These are phyloP conservation scores for Clarkia xantiana DNA, from an alignment of 345 rosid genomes.

Conservation along the genomic window DNA sequence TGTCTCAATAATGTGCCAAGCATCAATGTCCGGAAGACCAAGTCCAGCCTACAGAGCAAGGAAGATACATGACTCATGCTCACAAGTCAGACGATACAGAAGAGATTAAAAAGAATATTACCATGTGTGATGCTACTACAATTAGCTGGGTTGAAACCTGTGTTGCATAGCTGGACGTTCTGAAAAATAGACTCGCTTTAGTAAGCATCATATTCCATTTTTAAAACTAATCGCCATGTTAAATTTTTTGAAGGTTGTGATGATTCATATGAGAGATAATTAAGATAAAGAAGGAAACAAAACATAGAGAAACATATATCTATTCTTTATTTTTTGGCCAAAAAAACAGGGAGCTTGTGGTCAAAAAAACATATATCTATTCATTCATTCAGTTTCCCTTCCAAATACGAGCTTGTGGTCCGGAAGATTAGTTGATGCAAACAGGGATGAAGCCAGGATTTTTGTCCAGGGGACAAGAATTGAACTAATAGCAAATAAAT, in stretches of 20 bases:
- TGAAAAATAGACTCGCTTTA: conserved; percentile 8
- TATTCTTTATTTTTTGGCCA: no score
- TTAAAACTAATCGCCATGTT: not conserved
- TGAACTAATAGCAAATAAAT: no score
- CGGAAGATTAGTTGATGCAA: no score
- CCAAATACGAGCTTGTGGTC: no score
- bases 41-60: conserved; percentile 50
- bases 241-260: not conserved
- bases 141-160: conserved; percentile 71
- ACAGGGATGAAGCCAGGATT: no score
- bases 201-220: not conserved
- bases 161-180: conserved; percentile 78
- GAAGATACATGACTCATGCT: not conserved
- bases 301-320: no score
- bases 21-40: conserved; percentile 86
- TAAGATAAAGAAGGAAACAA: no score
- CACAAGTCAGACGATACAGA: conserved; percentile 1
- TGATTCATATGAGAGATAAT: no score
- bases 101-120: conserved; percentile 10
- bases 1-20: conserved; percentile 87
- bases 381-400: no score
- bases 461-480: no score
- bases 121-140: conserved; percentile 90
- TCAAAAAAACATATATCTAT: no score
- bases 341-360: no score